phyloP scores from a whole-genome alignment of 352 stramenopile genomes.

The Globisporangium viniferum region DNA sequence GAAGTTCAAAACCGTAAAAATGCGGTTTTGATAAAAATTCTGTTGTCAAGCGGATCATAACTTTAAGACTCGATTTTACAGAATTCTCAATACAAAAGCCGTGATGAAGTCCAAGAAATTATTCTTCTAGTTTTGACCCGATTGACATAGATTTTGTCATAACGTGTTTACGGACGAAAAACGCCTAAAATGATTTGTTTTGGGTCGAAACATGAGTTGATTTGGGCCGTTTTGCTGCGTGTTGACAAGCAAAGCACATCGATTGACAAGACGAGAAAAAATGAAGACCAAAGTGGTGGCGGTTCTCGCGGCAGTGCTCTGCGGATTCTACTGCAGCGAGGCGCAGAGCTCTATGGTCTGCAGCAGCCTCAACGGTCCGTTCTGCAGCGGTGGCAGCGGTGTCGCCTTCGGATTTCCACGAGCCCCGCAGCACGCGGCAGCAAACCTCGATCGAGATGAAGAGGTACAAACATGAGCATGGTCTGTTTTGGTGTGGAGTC shows the following conservation, averaged over 20 bases:
- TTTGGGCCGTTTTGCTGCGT: background rate
- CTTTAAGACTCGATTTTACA: background rate
- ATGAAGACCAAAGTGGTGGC: slow-evolving; percentile 10
- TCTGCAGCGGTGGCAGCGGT: slow-evolving; percentile 26
- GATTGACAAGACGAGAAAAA: slow-evolving; percentile 11
- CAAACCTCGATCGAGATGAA: slow-evolving; percentile 42
- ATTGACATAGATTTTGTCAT: background rate
- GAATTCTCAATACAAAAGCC: background rate
- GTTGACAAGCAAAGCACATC: slow-evolving; percentile 8
- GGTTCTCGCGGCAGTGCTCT: slow-evolving; percentile 10
- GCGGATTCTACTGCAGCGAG: background rate
- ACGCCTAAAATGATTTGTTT: background rate
- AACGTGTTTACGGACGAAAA: background rate
- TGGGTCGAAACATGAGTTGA: background rate
- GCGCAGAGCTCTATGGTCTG: slow-evolving; percentile 20
- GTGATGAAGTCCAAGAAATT: background rate
- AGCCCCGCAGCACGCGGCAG: slow-evolving; percentile 33
- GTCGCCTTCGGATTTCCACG: slow-evolving; percentile 23
- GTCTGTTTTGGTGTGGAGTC: background rate
- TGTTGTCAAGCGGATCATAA: background rate
- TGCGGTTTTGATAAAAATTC: no score
- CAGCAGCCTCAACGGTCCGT: slow-evolving; percentile 74
- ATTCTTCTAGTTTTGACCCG: background rate
- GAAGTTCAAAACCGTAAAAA: no score
- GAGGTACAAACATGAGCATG: slow-evolving; percentile 20